A percentile compares a stretch with the other conserved stretches of the same genome.
Conservation (phyloP, 169 alveolate genomes). For the Plasmodium vinckei region DNA sequence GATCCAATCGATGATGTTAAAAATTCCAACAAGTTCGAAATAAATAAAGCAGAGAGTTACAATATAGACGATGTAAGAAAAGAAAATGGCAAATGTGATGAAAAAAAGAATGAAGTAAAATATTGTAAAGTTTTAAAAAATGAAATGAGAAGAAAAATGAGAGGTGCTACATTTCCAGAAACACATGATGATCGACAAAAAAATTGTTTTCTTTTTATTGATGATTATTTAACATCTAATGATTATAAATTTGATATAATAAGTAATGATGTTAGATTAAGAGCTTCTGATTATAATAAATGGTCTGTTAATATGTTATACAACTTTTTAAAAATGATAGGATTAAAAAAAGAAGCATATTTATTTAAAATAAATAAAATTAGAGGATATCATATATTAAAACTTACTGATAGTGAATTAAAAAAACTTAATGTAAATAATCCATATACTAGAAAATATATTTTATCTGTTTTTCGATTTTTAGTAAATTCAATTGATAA, state of each 20-base stretch:
- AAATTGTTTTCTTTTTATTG: conserved; percentile 69
- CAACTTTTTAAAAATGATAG: conserved; percentile 71
- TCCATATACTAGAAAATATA: conserved; percentile 74
- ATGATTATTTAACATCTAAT: conserved; percentile 70
- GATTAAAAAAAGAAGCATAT: conserved; percentile 67
- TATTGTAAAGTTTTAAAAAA: conserved; percentile 3
- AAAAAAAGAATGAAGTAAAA: conserved; percentile 7
- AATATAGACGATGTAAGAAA: background rate
- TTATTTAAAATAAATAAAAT: conserved; percentile 65
- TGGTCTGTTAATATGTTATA: conserved; percentile 75
- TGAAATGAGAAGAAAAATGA: conserved; percentile 8
- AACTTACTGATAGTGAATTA: conserved; percentile 66
- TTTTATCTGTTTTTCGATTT: conserved; percentile 75
- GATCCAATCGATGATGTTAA: background rate
- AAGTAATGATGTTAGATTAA: conserved; percentile 54
- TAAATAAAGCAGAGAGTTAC: background rate
- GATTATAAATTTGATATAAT: conserved; percentile 51
- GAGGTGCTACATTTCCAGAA: conserved; percentile 74
- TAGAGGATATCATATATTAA: conserved; percentile 76
- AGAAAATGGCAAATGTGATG: background rate
- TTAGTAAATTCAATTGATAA: conserved; percentile 77
- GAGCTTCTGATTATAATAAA: conserved; percentile 75
- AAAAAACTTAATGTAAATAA: conserved; percentile 74
- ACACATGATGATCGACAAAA: conserved; percentile 76
- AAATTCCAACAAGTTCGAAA: background rate